Base-by-base conservation (phyloP, 306 rosid species). In the Myrica gale region DNA sequence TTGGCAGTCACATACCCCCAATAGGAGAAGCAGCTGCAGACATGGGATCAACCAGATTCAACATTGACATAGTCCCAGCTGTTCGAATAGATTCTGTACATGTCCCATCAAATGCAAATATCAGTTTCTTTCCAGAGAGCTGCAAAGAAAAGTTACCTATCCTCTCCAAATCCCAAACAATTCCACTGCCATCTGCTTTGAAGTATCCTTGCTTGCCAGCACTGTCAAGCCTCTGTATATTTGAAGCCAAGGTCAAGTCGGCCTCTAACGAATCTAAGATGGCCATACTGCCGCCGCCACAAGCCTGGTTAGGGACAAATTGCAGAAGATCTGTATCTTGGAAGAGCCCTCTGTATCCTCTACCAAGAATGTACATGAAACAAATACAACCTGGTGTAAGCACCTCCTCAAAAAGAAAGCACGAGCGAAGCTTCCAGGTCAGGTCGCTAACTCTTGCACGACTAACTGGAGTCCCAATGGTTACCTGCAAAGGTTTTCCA, bases 21-120 rank as follows among this genome's bases (percentile, higher is more conserved):
- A 96, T 96, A 52, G 99, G 99, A 82, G 99, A 96, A 68, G 99
- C 99, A 79, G 99, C 98, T 44, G 98, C 98, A 58, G 99, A 96
- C 90, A 88, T 79, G 67, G 99, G 99, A 90, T 96, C 99, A 78
- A 96, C 98, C 82, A 96, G 81, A 87, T 96, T 96, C 79, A 96
- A 91, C 92, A 96, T 89, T 76, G 96, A 91, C 82, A 92, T 84
- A 71, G 86, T 85, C 76, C 98, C 97, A 0, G 99, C 85, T 53
- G 90, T 91, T 78, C 84, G 89, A 79, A 87, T 69, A 51, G 88
- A 84, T 84, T 96, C 99, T 0, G 94, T 80, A 74, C 90, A 88
- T 69, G 97, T 96, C 79, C 97, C 99, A 80, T 96, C 99, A 82
- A 96, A 96, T 52, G 99, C 98, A 86, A 92, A 92, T 80, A 96